Evolutionary conservation across 768 basidiomycete species (phyloP).

Genomic region (Cystoderma amianthinum): DNA sequence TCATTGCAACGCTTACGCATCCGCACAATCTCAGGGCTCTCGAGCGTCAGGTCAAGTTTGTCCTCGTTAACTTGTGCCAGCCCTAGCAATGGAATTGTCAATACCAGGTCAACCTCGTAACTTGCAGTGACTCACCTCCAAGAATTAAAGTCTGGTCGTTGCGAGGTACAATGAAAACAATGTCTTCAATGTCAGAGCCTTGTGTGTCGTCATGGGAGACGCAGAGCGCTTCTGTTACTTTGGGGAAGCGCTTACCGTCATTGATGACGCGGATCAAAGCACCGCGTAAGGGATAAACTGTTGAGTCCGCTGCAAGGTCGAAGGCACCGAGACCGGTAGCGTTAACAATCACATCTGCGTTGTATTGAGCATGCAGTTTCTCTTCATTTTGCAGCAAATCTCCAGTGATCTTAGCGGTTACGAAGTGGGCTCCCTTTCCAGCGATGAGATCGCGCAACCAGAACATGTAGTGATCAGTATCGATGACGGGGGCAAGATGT

Average conservation of each 20-base stretch:
- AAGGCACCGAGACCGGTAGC: constrained; percentile 24
- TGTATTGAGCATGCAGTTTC: constrained; percentile 15
- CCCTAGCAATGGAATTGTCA: constrained; percentile 4
- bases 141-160: constrained; percentile 6
- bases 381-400: constrained; percentile 20
- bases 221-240: constrained; percentile 21
- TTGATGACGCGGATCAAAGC: constrained; percentile 27
- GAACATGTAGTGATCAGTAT: constrained; percentile 27
- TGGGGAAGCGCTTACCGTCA: constrained; percentile 25
- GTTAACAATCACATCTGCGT: constrained; percentile 24
- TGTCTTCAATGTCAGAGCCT: constrained; percentile 5
- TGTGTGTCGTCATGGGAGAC: constrained; percentile 23
- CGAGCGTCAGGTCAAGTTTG: constrained; percentile 16
- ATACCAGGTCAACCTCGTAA: neutral
- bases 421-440: constrained; percentile 19
- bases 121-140: neutral
- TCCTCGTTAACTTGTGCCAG: constrained; percentile 16
- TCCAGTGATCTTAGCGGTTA: constrained; percentile 21
- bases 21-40: constrained; percentile 17
- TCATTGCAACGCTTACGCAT: constrained; percentile 13
- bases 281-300: constrained; percentile 27
- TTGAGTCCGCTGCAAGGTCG: constrained; percentile 23
- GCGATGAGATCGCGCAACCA: constrained; percentile 18
- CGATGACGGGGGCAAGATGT: constrained; percentile 24
- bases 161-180: constrained; percentile 2